phyloP scores from a whole-genome alignment of 768 basidiomycete genomes.

The Polyporus arcularius region DNA sequence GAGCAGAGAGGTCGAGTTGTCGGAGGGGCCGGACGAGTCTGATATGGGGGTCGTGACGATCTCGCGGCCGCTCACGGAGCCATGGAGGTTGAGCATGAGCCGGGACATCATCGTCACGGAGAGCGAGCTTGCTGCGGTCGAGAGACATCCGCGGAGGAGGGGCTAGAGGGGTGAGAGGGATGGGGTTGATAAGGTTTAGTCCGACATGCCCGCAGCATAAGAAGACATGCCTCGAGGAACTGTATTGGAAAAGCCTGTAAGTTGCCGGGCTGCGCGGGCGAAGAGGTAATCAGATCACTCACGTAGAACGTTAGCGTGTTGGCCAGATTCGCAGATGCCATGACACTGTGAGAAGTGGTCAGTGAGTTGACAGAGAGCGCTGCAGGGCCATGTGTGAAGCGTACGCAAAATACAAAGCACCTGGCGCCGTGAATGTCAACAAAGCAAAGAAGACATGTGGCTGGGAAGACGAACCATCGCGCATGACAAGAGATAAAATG shows the following conservation, averaged over 20 bases:
- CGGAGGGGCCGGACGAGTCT: conserved; percentile 10
- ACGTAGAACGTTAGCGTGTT: conserved; percentile 47
- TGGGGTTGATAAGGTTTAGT: background rate
- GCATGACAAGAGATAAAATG: conserved; percentile 43
- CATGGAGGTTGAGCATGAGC: conserved; percentile 56
- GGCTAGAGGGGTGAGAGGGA: conserved; percentile 33
- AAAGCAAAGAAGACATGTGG: background rate
- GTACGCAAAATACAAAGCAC: conserved; percentile 58
- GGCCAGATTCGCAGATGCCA: conserved; percentile 52
- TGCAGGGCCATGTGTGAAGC: conserved; percentile 15
- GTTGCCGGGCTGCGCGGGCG: background rate
- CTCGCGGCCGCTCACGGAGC: conserved; percentile 30
- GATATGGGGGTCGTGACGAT: conserved; percentile 2
- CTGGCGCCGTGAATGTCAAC: conserved; percentile 28
- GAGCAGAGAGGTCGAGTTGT: conserved; percentile 20
- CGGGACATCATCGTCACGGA: conserved; percentile 56
- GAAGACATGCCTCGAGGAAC: conserved; percentile 24
- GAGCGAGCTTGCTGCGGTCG: conserved; percentile 54
- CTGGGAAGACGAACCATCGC: conserved; percentile 45
- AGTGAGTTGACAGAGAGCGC: no score
- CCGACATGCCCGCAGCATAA: conserved; percentile 29
- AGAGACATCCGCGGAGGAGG: conserved; percentile 46
- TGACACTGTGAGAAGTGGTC: conserved; percentile 38
- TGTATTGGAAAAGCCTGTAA: conserved; percentile 5
- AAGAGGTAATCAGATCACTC: conserved; percentile 6